Percentiles rank a stretch among this genome's conserved stretches.
These are phyloP conservation scores for Luffa acutangula DNA, from an alignment of 306 rosid genomes.

Conservation along the genomic window DNA sequence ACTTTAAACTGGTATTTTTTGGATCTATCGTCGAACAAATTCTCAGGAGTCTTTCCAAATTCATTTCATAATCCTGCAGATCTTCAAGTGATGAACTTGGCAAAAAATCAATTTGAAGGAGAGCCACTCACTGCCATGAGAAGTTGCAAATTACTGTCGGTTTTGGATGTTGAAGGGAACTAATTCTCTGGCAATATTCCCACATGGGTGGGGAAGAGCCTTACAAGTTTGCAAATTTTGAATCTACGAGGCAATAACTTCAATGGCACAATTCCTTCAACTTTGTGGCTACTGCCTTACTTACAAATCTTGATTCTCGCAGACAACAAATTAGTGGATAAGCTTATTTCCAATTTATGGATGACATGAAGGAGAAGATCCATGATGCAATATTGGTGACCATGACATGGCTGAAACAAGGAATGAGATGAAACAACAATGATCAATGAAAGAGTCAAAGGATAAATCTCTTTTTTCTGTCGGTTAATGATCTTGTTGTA, in stretches of 20 bases:
- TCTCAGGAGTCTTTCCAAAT: slow-evolving; percentile 3
- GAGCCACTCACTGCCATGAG: neutral
- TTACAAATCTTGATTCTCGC: slow-evolving; percentile 13
- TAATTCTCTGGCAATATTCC: neutral
- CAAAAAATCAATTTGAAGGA: slow-evolving; percentile 1
- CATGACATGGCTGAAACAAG: too few species aligned
- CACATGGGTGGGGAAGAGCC: neutral
- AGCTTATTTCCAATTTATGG: too few species aligned
- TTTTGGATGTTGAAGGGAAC: slow-evolving; percentile 8
- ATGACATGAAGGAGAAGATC: too few species aligned
- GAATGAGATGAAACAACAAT: too few species aligned
- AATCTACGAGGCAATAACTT: neutral
- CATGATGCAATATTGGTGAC: too few species aligned
- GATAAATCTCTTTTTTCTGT: too few species aligned
- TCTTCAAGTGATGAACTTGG: neutral
- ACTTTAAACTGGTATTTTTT: neutral
- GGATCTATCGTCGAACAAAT: neutral
- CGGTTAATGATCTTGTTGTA: too few species aligned
- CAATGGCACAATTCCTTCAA: neutral
- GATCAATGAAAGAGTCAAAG: too few species aligned
- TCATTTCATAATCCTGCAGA: neutral
- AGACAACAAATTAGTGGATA: neutral
- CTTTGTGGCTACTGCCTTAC: neutral
- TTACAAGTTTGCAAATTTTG: neutral
- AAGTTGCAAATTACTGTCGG: neutral